Conservation (phyloP, 2,329 filamentous ascomycete genomes). For the Fusarium nanum region DNA sequence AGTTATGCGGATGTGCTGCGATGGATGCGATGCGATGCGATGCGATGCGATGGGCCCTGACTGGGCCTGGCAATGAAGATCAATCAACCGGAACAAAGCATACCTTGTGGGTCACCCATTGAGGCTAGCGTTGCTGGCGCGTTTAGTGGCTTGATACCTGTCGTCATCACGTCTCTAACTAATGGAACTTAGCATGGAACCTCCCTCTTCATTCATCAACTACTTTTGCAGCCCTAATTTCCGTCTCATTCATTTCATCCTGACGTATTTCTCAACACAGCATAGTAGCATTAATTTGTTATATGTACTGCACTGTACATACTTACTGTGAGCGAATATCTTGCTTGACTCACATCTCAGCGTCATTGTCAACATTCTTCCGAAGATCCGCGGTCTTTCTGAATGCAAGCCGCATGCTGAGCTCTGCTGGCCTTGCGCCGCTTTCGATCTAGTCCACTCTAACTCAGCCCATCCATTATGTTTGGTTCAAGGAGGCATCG, state of each 20-base stretch:
- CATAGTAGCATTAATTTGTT: constrained; percentile 6
- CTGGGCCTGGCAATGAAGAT: background rate
- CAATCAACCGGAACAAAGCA: constrained; percentile 15
- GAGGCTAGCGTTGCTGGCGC: constrained; percentile 26
- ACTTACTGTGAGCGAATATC: constrained; percentile 10
- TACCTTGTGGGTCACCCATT: constrained; percentile 25
- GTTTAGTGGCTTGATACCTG: constrained; percentile 45
- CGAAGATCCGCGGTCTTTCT: constrained; percentile 22
- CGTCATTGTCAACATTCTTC: constrained; percentile 8
- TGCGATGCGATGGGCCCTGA: background rate
- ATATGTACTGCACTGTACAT: background rate
- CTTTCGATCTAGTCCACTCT: constrained; percentile 33
- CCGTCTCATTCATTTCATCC: constrained; percentile 20
- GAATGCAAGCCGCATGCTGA: constrained; percentile 38
- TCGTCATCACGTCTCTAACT: constrained; percentile 40
- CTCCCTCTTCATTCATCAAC: constrained; percentile 26
- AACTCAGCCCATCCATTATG: constrained; percentile 51
- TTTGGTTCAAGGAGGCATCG: constrained; percentile 65
- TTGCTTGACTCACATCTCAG: constrained; percentile 27
- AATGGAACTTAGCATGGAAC: constrained; percentile 23
- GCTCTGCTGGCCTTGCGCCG: constrained; percentile 38
- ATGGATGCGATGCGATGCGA: constrained; percentile 1
- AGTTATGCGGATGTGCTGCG: background rate
- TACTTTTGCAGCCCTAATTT: constrained; percentile 27
- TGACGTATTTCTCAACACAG: background rate